Conservation (phyloP, 306 rosid genomes). For the Mimosa pudica region DNA sequence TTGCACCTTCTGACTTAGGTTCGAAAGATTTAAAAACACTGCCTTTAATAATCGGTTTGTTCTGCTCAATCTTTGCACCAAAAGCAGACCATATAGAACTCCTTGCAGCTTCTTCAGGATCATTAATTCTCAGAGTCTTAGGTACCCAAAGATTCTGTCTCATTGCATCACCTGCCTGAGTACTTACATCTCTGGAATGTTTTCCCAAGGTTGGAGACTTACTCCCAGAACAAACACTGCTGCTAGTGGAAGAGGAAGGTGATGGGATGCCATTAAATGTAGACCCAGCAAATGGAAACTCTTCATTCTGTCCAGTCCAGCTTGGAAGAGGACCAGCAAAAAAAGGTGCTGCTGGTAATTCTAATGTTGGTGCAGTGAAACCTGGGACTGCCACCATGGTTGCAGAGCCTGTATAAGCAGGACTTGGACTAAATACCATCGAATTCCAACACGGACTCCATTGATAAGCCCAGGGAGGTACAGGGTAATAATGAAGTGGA, state of each 20-base stretch:
- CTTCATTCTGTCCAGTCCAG: slow-evolving; percentile 43
- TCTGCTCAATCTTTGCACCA: slow-evolving; percentile 40
- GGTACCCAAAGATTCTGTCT: slow-evolving; percentile 67
- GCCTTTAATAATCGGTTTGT: slow-evolving; percentile 46
- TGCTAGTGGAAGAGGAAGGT: slow-evolving; percentile 43
- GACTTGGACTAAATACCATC: slow-evolving; percentile 37
- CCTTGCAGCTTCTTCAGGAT: slow-evolving; percentile 62
- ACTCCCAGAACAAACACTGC: slow-evolving; percentile 40
- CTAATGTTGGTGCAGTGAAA: slow-evolving; percentile 39
- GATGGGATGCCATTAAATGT: slow-evolving; percentile 40
- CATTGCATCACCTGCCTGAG: slow-evolving; percentile 33
- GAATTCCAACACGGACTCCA: slow-evolving; percentile 58
- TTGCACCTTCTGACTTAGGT: slow-evolving; percentile 40
- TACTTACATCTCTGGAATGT: slow-evolving; percentile 61
- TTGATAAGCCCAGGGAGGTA: slow-evolving; percentile 50
- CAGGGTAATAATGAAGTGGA: slow-evolving; percentile 44
- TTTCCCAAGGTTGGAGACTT: slow-evolving; percentile 56
- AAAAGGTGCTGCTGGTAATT: slow-evolving; percentile 42
- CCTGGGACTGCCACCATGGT: slow-evolving; percentile 49
- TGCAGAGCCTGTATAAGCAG: slow-evolving; percentile 35
- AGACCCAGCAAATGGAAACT: slow-evolving; percentile 34
- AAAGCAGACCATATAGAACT: slow-evolving; percentile 67
- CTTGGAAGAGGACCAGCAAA: slow-evolving; percentile 47
- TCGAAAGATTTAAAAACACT: slow-evolving; percentile 61
- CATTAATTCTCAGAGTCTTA: slow-evolving; percentile 60